phyloP scores from a whole-genome alignment of 371 early-diverging fungal species.

The Syncephalastrum racemosum region DNA sequence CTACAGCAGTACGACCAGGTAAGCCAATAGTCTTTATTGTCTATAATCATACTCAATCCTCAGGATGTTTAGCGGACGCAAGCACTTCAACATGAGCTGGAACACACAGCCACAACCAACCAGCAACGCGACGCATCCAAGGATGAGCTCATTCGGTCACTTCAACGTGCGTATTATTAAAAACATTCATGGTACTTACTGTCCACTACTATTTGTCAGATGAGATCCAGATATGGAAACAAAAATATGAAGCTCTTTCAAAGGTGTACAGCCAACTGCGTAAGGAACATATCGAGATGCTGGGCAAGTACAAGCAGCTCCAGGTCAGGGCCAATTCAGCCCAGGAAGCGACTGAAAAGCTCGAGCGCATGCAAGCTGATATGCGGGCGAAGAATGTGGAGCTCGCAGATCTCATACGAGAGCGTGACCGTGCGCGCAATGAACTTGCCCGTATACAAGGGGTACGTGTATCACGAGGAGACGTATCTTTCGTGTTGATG shows the following conservation, averaged over 20 bases:
- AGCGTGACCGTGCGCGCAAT: constrained; percentile 76
- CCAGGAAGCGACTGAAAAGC: constrained; percentile 68
- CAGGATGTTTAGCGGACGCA: constrained; percentile 48
- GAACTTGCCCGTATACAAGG: constrained; percentile 65
- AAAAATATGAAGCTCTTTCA: constrained; percentile 90
- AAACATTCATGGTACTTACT: too few relatives aligned
- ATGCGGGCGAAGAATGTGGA: constrained; percentile 78
- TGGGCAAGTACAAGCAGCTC: constrained; percentile 80
- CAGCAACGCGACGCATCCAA: constrained; percentile 70
- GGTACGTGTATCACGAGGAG: constrained; percentile 16
- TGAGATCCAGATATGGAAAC: constrained; percentile 82
- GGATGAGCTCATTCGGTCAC: constrained; percentile 70
- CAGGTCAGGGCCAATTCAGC: constrained; percentile 81
- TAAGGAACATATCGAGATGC: constrained; percentile 91
- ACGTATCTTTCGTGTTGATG: not conserved
- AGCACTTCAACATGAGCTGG: constrained; percentile 80
- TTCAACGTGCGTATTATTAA: constrained; percentile 58
- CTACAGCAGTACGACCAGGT: constrained; percentile 81
- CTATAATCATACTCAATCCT: too few relatives aligned
- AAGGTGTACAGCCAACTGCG: constrained; percentile 93
- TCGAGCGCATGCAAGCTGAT: constrained; percentile 76
- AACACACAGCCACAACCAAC: constrained; percentile 62
- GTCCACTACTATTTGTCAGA: constrained; percentile 27
- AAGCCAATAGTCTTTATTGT: constrained; percentile 10
- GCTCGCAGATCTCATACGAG: constrained; percentile 78